These are phyloP conservation scores for Alternaria sp. DNA, from an alignment of 2,329 filamentous ascomycete genomes.

Conservation along the genomic window DNA sequence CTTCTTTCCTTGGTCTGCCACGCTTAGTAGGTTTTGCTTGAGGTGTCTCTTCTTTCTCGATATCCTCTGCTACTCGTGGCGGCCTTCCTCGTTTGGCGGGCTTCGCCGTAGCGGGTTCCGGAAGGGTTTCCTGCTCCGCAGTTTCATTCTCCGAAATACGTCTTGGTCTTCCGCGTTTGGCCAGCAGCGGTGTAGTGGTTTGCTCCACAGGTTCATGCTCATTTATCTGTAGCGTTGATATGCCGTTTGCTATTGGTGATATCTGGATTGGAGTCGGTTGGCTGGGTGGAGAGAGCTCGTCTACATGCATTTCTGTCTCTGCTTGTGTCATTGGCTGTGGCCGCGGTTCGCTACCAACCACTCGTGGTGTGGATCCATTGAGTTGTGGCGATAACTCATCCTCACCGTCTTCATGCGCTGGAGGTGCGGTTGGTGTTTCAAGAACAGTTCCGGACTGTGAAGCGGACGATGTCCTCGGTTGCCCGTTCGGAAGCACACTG, in stretches of 20 bases:
- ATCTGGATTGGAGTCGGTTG: conserved; percentile 17
- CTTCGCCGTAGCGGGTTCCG: neutral
- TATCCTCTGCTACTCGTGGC: conserved; percentile 2
- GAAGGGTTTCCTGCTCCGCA: neutral
- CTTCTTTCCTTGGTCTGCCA: conserved; percentile 22
- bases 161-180: conserved; percentile 14
- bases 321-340: conserved; percentile 15
- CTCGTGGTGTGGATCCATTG: conserved; percentile 3
- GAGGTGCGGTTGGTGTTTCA: conserved; percentile 23
- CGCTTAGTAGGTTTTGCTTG: conserved; percentile 15
- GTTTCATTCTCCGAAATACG: neutral
- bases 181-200: neutral
- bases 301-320: conserved; percentile 26
- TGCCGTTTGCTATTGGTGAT: conserved; percentile 6
- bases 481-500: conserved; percentile 22
- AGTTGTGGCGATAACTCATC: conserved; percentile 40
- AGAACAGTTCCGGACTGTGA: conserved; percentile 19
- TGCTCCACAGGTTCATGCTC: conserved; percentile 3
- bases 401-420: conserved; percentile 33
- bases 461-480: conserved; percentile 20
- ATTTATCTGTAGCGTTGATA: neutral
- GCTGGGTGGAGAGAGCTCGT: conserved; percentile 26
- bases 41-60: neutral
- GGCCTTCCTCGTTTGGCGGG: conserved; percentile 16
- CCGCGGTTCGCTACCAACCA: conserved; percentile 6